phyloP scores from a whole-genome alignment of 139 green algal genomes.

The Tetraselmis chui region DNA sequence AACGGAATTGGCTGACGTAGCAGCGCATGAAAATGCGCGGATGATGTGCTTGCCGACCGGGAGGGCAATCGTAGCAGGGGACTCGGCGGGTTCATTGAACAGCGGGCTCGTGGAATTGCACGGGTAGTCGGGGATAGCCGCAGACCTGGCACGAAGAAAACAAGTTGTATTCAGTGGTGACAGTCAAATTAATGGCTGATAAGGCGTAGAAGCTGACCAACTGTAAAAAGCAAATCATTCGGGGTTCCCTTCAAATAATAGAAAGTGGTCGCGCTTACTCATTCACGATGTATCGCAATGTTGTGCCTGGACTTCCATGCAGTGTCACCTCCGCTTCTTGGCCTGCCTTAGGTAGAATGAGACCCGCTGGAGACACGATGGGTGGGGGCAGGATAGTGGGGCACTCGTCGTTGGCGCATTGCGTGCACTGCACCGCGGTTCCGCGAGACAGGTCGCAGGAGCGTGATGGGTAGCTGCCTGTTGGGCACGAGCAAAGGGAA shows the following conservation, averaged over 20 bases:
- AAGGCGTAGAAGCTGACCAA: too few relatives aligned
- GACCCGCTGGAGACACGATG: neutral
- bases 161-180: neutral
- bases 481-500: neutral
- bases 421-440: neutral
- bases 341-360: neutral
- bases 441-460: neutral
- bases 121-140: neutral
- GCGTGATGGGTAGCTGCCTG: neutral
- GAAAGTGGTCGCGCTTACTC: too few relatives aligned
- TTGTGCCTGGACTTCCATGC: neutral
- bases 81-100: neutral
- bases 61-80: neutral
- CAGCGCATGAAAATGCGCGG: too few relatives aligned
- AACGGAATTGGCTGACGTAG: too few relatives aligned
- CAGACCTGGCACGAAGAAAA: neutral
- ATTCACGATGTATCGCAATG: neutral
- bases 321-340: neutral
- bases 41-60: neutral
- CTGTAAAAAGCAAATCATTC: too few relatives aligned
- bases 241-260: too few relatives aligned
- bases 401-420: neutral
- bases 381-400: neutral
- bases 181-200: neutral
- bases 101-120: neutral